Evolutionary conservation across 345 rosid genomes (phyloP), one percentile per base, ranked within the genome.

Genomic region (Kandelia obovata): DNA sequence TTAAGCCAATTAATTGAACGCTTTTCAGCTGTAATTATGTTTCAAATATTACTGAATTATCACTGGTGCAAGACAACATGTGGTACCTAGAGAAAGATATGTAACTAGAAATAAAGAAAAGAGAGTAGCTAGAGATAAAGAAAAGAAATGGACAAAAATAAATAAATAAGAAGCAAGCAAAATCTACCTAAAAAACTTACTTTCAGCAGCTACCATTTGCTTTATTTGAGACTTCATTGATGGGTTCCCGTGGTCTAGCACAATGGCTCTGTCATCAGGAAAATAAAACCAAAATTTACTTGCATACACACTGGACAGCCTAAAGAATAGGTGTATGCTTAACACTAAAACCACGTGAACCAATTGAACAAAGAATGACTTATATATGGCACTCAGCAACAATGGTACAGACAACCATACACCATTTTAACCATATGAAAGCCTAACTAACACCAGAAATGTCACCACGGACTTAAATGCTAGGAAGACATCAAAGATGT

Each of bases 231-330:
- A 78, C 76, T 88, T 85, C 84, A 85, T 73, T 28, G 92, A 80
- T 23, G 99, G 94, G 81, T 83, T 90, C 68, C 87, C 97, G 70
- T 80, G 87, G 53, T 95, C 99, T 74, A 95, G 81, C 53, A 92
- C 84, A 77, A 95, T 92, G 67, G 99, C 91, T 86, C 99, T 95
- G 89, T 34, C 71, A 83, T 39, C 69, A 78, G n/a, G 62, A 49
- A 6, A 43, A 65, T 65, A 62, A 39, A 65, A 64, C 5, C 52
- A 11, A 67, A 60, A 19, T 23, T 34, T 35, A 28, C 53, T 53
- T 32, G 28, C 7, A 23, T 43, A 63, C 52, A 64, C 5, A 47
- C 19, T 17, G 62, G 56, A 70, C 34, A 53, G 59, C 20, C 53
- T 39, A 59, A 43, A 55, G 19, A 13, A 43, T 13, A 43, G 49